Evolutionary conservation across 106 monocot genomes (phyloP).

Genomic region (Ottelia alismoides): DNA sequence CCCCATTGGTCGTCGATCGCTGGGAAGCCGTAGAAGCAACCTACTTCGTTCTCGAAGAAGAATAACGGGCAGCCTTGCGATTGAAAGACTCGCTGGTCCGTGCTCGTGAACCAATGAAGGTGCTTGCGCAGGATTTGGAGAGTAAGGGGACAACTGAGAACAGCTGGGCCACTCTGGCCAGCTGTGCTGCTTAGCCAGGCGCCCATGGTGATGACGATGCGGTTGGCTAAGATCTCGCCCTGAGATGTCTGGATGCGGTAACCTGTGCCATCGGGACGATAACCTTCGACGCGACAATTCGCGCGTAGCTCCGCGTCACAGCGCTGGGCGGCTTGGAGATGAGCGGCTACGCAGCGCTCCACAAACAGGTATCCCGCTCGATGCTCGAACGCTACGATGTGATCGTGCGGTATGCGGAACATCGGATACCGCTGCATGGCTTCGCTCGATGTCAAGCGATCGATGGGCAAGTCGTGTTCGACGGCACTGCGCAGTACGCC

Average conservation of each 20-base stretch:
- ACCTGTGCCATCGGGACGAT: not conserved
- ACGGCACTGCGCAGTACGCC: no score
- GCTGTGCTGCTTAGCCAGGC: not conserved
- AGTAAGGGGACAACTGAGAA: no score
- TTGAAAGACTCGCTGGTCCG: not conserved
- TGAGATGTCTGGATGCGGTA: not conserved
- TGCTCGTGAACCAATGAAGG: not conserved
- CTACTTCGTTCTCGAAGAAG: not conserved
- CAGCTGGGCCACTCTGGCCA: no score
- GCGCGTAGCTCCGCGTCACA: not conserved
- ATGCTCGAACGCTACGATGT: not conserved
- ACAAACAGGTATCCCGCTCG: not conserved
- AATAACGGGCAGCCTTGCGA: not conserved
- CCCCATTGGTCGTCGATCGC: not conserved
- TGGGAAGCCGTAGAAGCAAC: not conserved
- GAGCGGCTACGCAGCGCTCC: not conserved
- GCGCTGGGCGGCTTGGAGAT: not conserved
- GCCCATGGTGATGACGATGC: not conserved
- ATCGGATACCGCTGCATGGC: not conserved
- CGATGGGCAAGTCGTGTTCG: not conserved
- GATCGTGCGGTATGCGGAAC: not conserved
- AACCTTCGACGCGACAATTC: not conserved
- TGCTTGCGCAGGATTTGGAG: not conserved
- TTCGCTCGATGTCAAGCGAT: not conserved
- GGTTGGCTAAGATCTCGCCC: not conserved